phyloP scores from a whole-genome alignment of 148 eudicot species.

The Rhododendron molle region DNA sequence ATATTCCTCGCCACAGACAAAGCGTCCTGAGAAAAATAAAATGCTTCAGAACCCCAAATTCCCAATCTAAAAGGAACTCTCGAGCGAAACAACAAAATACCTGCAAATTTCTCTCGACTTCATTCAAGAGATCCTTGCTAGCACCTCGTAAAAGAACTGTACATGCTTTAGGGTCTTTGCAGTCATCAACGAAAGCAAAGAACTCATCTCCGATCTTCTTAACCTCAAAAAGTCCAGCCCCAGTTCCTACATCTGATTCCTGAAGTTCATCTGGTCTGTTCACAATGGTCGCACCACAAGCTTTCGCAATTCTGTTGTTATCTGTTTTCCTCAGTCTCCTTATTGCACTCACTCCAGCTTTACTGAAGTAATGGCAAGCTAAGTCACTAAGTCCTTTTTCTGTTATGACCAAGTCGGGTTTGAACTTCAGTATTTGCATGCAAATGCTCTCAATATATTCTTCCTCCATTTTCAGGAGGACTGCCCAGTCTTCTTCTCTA shows the following conservation, averaged over 20 bases:
- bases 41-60: slow-evolving; percentile 12
- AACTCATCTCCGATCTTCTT: slow-evolving; percentile 94
- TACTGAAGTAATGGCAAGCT: slow-evolving; percentile 89
- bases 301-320: slow-evolving; percentile 86
- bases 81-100: slow-evolving; percentile 24
- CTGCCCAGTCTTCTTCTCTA: slow-evolving; percentile 91
- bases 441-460: slow-evolving; percentile 81
- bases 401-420: slow-evolving; percentile 85
- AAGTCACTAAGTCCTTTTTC: slow-evolving; percentile 93
- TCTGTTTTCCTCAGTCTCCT: slow-evolving; percentile 91
- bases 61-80: neutral
- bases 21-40: slow-evolving; percentile 59
- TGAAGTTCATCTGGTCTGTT: slow-evolving; percentile 94
- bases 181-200: slow-evolving; percentile 82
- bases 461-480: slow-evolving; percentile 83
- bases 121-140: slow-evolving; percentile 89
- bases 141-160: slow-evolving; percentile 83
- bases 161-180: slow-evolving; percentile 94
- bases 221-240: slow-evolving; percentile 91
- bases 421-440: slow-evolving; percentile 70
- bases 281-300: slow-evolving; percentile 90
- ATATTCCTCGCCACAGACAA: slow-evolving; percentile 94
- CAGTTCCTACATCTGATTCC: slow-evolving; percentile 52
- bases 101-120: slow-evolving; percentile 94
- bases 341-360: slow-evolving; percentile 94